phyloP scores from a whole-genome alignment of 2,329 filamentous ascomycete genomes.

The Pseudogymnoascus sp. region DNA sequence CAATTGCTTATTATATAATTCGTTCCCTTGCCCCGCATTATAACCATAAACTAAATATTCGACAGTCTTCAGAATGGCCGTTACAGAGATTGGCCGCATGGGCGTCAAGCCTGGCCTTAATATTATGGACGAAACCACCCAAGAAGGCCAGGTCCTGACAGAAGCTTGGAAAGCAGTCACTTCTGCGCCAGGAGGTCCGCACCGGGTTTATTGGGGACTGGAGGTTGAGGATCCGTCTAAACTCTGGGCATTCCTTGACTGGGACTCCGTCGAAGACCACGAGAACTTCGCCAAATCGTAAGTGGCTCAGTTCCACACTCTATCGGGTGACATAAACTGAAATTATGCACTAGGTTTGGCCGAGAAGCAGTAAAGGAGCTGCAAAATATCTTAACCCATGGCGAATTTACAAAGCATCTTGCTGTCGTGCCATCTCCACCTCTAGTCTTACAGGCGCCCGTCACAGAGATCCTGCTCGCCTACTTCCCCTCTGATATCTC shows the following conservation, averaged over 20 bases:
- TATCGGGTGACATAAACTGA: neutral
- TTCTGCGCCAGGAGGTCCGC: slow-evolving; percentile 18
- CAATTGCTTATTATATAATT: neutral
- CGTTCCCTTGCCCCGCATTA: no score
- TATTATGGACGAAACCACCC: slow-evolving; percentile 18
- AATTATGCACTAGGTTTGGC: slow-evolving; percentile 13
- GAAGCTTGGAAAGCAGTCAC: slow-evolving; percentile 14
- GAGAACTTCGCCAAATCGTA: slow-evolving; percentile 19
- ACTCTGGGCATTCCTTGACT: slow-evolving; percentile 24
- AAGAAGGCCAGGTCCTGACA: slow-evolving; percentile 17
- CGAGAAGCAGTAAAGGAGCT: slow-evolving; percentile 18
- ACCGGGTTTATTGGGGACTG: slow-evolving; percentile 18
- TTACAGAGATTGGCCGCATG: slow-evolving; percentile 22
- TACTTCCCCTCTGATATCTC: slow-evolving; percentile 9
- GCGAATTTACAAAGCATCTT: slow-evolving; percentile 21
- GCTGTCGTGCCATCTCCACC: slow-evolving; percentile 13
- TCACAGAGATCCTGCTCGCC: slow-evolving; percentile 8
- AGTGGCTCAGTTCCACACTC: neutral
- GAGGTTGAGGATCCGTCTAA: slow-evolving; percentile 20
- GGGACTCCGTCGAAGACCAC: slow-evolving; percentile 23
- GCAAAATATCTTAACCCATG: slow-evolving; percentile 16
- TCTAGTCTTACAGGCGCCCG: slow-evolving; percentile 15
- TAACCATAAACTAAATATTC: neutral
- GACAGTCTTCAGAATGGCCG: slow-evolving; percentile 10
- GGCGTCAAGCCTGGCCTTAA: slow-evolving; percentile 19